phyloP scores from a whole-genome alignment of 108 stramenopile species.

The Cyclotella kingstonii region DNA sequence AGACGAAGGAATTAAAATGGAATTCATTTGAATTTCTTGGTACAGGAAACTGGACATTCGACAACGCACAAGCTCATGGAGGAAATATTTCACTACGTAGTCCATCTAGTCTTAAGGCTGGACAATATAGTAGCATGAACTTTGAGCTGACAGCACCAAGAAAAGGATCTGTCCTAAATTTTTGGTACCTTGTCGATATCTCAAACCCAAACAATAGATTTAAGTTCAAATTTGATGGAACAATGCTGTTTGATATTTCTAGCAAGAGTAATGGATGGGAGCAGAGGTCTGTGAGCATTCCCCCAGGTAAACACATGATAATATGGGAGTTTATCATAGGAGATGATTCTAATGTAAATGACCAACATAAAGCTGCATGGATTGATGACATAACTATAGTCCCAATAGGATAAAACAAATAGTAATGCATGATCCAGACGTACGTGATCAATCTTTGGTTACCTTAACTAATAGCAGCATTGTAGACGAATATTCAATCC shows the following conservation, averaged over 20 bases:
- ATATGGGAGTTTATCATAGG: constrained; percentile 6
- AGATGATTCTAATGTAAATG: neutral
- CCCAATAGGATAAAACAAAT: neutral
- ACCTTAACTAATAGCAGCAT: too few species aligned
- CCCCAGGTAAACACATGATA: constrained; percentile 5
- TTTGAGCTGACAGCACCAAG: constrained; percentile 6
- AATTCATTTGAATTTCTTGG: neutral
- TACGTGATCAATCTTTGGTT: too few species aligned
- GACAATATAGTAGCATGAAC: constrained; percentile 6
- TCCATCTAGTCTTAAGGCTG: neutral
- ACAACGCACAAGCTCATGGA: constrained; percentile 1
- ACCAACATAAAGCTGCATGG: constrained; percentile 7
- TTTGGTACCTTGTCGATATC: constrained; percentile 11
- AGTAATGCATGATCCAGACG: neutral
- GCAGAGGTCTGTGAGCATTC: neutral
- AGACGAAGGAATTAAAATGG: constrained; percentile 7
- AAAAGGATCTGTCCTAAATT: constrained; percentile 8
- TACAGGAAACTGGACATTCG: constrained; percentile 9
- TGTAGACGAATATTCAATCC: neutral
- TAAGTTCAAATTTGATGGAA: constrained; percentile 15
- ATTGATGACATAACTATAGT: constrained; percentile 24
- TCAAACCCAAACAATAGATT: constrained; percentile 1
- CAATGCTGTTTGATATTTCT: neutral
- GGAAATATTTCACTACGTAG: constrained; percentile 10
- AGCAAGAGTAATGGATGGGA: constrained; percentile 1